Percentiles rank a stretch among this genome's conserved stretches.
phyloP scores from a whole-genome alignment of 108 stramenopile genomes.

The Skeletonema menzelii region DNA sequence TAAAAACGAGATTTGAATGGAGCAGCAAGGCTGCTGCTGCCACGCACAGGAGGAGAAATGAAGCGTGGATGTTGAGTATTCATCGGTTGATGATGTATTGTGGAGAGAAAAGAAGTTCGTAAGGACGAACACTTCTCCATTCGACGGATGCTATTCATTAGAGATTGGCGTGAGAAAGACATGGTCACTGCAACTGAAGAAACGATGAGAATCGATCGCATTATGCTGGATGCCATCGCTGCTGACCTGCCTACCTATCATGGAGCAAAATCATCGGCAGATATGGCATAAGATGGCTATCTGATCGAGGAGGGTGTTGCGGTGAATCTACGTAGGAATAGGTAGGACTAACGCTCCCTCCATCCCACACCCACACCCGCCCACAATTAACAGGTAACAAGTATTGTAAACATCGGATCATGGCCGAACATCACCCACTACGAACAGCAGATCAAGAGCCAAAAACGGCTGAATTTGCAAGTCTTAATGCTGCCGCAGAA shows the following conservation, averaged over 20 bases:
- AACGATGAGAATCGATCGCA: not conserved
- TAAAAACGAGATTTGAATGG: not conserved
- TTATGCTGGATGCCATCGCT: not conserved
- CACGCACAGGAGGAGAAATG: not conserved
- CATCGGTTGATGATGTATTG: not conserved
- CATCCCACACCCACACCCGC: not conserved
- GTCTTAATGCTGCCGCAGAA: constrained; percentile 61
- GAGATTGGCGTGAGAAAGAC: not conserved
- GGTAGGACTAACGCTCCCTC: not conserved
- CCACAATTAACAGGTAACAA: no score
- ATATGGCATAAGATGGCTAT: no score
- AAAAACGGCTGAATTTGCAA: constrained; percentile 28
- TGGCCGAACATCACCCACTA: constrained; percentile 49
- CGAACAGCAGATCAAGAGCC: constrained; percentile 40
- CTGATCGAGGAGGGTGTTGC: no score
- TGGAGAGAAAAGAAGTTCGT: not conserved
- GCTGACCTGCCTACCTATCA: no score
- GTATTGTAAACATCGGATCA: not conserved
- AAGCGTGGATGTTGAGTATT: not conserved
- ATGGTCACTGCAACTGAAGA: not conserved
- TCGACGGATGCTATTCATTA: not conserved
- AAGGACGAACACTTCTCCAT: not conserved
- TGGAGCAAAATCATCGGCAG: no score
- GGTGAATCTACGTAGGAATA: not conserved
- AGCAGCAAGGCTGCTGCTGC: not conserved